Evolutionary conservation across 495 filamentous ascomycete species (phyloP).

Genomic region (Penicillium ochrochloron): DNA sequence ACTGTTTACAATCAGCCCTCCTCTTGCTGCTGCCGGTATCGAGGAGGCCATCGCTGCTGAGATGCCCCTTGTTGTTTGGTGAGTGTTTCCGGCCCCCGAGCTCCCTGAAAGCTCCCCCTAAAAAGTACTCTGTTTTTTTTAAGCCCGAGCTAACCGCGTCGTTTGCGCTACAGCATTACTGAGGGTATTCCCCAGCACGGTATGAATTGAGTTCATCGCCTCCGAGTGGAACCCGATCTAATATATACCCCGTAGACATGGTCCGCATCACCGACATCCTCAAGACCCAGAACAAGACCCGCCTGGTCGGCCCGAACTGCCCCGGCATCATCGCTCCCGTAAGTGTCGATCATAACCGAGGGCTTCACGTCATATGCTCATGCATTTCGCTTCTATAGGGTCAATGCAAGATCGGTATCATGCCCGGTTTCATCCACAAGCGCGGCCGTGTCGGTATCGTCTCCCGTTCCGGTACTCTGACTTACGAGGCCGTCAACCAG

Average conservation of each 20-base stretch:
- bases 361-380: constrained; percentile 10
- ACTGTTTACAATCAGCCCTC: constrained; percentile 61
- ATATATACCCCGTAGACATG: constrained; percentile 73
- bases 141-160: constrained; percentile 13
- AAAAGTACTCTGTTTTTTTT: not conserved
- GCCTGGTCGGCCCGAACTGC: constrained; percentile 96
- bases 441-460: constrained; percentile 98
- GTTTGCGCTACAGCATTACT: constrained; percentile 68
- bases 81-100: constrained; percentile 33
- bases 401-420: constrained; percentile 99
- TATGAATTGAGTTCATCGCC: constrained; percentile 43
- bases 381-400: constrained; percentile 56
- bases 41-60: constrained; percentile 95
- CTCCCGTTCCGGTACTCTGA: constrained; percentile 95
- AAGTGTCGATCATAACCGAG: constrained; percentile 32
- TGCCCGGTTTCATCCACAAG: constrained; percentile 99
- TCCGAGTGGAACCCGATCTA: constrained; percentile 23
- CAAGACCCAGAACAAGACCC: constrained; percentile 96
- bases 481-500: constrained; percentile 99
- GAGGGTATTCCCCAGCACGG: constrained; percentile 98
- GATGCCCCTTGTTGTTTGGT: constrained; percentile 90
- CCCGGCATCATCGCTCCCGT: constrained; percentile 94
- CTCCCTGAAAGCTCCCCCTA: constrained; percentile 21
- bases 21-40: constrained; percentile 89
- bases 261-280: constrained; percentile 98